Conservation (phyloP, 2,329 filamentous ascomycete genomes). For the Chaetomiaceae sp. region DNA sequence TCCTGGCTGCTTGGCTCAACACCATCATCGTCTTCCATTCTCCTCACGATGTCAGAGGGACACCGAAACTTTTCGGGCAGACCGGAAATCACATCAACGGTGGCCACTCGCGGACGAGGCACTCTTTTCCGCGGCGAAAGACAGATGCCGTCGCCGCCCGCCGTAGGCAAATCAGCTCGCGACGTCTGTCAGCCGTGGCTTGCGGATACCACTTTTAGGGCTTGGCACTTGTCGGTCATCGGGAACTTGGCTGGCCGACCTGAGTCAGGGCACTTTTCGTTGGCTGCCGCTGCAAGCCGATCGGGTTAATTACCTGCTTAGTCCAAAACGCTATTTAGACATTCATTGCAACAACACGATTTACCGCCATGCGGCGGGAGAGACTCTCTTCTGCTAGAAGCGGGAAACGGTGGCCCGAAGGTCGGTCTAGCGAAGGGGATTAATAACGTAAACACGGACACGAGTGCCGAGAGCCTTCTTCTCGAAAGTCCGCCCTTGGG, state of each 20-base stretch:
- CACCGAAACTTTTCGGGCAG: not conserved
- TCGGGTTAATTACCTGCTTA: no score
- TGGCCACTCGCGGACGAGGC: not conserved
- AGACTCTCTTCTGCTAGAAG: not conserved
- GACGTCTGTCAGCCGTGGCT: not conserved
- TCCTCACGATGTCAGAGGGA: not conserved
- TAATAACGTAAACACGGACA: no score
- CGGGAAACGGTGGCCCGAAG: no score
- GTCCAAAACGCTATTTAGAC: no score
- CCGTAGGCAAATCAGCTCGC: not conserved
- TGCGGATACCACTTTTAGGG: not conserved
- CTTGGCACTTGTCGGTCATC: no score
- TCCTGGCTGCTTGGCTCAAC: not conserved
- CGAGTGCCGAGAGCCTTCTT: no score
- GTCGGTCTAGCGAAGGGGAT: no score
- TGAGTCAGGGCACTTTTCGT: no score
- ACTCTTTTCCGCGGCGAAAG: not conserved
- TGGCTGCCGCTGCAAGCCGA: conserved; percentile 2
- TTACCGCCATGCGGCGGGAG: not conserved
- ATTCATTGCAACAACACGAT: not conserved
- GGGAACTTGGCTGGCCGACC: no score
- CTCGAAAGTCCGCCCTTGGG: no score
- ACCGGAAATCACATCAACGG: not conserved
- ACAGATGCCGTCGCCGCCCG: not conserved
- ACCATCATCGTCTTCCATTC: no score